Base-by-base conservation (phyloP, 768 basidiomycete species). In the Psilocybe cyanescens region DNA sequence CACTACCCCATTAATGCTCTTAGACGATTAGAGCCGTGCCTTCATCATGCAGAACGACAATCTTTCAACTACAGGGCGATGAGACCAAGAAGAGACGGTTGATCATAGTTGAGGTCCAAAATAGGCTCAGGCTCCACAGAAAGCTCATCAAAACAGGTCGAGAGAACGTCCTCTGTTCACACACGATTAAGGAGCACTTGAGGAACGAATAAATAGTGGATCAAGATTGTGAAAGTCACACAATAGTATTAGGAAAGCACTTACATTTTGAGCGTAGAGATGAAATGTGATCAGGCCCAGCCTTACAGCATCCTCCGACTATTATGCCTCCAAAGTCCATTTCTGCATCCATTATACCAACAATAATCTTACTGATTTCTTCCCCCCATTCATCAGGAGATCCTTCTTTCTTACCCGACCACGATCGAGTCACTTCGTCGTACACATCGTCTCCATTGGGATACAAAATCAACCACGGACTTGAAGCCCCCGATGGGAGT, bases 381-480 rank as follows among this genome's bases (percentile, higher is more conserved):
- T 68, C 57, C 6, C 77, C 81, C 83, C 82, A 85, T 19, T 52
- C 46, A 2, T 12, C 7, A 19, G 68, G 61, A 54, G 63, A 70
- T 67, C 66, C 55, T 19, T 53, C 61, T 16, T 55, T 45, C 29
- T 53, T 44, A 33, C 57, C 45, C 4, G 47, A 58, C 86, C 88
- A 90, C 16, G 75, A 75, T 57, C 78, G 72, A 5, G 77, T 77
- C 28, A 70, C 62, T 12, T 77, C 69, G 69, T 88, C 81, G 66
- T 86, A 91, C 0, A 76, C 69, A 50, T 84, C 81, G 37, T 85
- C 86, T 6, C 87, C 86, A 65, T 92, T 91, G 4, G 92, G 91
- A 67, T 92, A 91, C 24, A 94, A 63, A 4, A 92, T 80, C 8
- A 94, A 74, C 76, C 81, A 87, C 6, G 83, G 84, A 63, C 65